Evolutionary conservation across 2,329 filamentous ascomycete genomes (phyloP).

Genomic region (Samsoniella hepiali): DNA sequence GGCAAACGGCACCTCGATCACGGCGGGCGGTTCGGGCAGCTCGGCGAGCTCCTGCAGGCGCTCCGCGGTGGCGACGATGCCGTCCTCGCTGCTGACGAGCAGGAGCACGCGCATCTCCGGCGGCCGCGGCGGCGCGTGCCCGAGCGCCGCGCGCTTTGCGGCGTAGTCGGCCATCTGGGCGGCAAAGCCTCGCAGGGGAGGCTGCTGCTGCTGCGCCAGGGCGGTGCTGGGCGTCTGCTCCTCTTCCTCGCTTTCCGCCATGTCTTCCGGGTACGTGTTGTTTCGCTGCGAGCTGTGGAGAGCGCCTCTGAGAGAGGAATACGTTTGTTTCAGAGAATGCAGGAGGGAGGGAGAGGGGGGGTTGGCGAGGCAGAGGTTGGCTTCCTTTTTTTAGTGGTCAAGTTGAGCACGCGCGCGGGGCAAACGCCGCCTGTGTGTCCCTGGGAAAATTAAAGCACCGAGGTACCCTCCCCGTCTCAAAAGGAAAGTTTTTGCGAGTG

Average conservation of each 20-base stretch:
- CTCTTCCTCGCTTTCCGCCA: neutral
- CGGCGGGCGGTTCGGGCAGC: neutral
- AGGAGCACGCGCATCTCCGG: neutral
- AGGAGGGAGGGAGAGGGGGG: no score
- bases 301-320: no score
- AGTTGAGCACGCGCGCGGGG: no score
- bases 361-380: no score
- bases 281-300: no score
- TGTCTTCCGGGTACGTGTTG: neutral
- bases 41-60: neutral
- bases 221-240: neutral
- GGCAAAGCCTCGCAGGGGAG: neutral
- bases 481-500: no score
- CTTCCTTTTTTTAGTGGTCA: no score
- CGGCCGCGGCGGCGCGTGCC: neutral
- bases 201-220: neutral
- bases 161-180: neutral
- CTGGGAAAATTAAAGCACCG: no score
- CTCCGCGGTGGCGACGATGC: neutral
- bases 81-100: neutral
- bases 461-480: no score
- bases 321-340: no score
- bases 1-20: neutral
- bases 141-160: neutral
- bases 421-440: no score